Evolutionary conservation across 192 early-diverging fungal species (phyloP).

Genomic region (Coemansia brasiliensis): DNA sequence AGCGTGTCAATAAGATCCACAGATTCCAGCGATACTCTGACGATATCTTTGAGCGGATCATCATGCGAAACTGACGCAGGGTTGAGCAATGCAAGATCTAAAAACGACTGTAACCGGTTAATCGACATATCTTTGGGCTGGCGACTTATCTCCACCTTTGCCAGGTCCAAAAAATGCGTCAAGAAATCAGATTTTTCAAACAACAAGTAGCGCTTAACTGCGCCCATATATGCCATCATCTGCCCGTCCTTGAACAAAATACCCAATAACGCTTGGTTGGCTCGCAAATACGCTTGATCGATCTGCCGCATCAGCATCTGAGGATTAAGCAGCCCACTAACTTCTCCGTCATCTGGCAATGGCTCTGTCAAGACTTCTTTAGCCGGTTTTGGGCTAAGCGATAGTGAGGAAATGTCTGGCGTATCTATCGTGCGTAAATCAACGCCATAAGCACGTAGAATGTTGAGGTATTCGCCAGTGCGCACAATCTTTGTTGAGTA

Average conservation of each 20-base stretch:
- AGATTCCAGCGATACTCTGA: constrained; percentile 77
- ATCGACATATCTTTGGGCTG: constrained; percentile 58
- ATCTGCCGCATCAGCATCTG: constrained; percentile 63
- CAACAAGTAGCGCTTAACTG: constrained; percentile 90
- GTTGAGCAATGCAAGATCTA: constrained; percentile 87
- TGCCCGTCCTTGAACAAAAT: constrained; percentile 77
- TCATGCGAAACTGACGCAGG: constrained; percentile 77
- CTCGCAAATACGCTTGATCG: constrained; percentile 81
- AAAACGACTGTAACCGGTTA: constrained; percentile 74
- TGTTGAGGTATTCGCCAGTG: constrained; percentile 95
- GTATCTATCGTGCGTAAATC: constrained; percentile 32
- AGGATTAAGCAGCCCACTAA: constrained; percentile 34
- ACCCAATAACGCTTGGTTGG: constrained; percentile 83
- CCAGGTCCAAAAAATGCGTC: constrained; percentile 91
- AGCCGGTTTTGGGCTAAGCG: not conserved
- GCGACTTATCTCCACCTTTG: constrained; percentile 56
- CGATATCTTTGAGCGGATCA: constrained; percentile 84
- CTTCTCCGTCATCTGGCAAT: constrained; percentile 8
- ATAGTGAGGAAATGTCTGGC: not conserved
- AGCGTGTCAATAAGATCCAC: constrained; percentile 60
- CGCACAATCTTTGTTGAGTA: constrained; percentile 78
- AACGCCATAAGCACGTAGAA: constrained; percentile 75
- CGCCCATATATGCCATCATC: constrained; percentile 75
- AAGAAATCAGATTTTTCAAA: constrained; percentile 93
- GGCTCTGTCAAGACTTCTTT: not conserved